Conservation (phyloP, 2,329 filamentous ascomycete genomes). For the Zymoseptoria tritici region DNA sequence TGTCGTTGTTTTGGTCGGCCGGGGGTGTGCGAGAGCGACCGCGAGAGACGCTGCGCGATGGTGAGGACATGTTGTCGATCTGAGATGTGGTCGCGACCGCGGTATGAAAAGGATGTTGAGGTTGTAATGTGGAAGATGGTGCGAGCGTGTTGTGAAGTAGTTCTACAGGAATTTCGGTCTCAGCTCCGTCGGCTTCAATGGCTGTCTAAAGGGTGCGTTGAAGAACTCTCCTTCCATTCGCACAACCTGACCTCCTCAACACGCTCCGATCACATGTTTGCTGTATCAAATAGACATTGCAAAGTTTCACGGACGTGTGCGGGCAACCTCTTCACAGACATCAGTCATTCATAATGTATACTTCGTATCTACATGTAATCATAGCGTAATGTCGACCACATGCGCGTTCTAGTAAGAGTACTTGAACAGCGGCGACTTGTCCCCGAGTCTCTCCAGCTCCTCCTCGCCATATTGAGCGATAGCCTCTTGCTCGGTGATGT, state of each 20-base stretch:
- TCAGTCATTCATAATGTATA: background rate
- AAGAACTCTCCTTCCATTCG: background rate
- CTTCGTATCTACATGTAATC: background rate
- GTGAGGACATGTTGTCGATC: slow-evolving; percentile 7
- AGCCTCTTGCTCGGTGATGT: slow-evolving; percentile 30
- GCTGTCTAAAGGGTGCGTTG: too few species aligned
- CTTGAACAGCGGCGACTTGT: slow-evolving; percentile 34
- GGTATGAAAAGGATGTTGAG: background rate
- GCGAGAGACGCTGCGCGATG: slow-evolving; percentile 33
- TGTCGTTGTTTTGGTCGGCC: slow-evolving; percentile 21
- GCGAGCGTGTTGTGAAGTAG: background rate
- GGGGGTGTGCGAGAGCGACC: slow-evolving; percentile 31
- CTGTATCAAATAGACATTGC: background rate
- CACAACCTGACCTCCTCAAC: background rate
- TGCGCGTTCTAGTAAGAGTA: slow-evolving; percentile 24
- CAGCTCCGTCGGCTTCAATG: background rate
- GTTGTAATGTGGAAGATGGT: background rate
- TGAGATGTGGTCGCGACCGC: slow-evolving; percentile 47
- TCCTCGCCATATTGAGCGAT: slow-evolving; percentile 30
- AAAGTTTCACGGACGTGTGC: background rate
- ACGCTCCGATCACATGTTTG: background rate
- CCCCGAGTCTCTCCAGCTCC: slow-evolving; percentile 32
- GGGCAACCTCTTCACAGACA: background rate
- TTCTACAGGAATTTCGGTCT: background rate
- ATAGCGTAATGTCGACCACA: background rate